Percentiles rank a stretch among this genome's conserved stretches.
Evolutionary conservation across 768 basidiomycete genomes (phyloP).

Genomic region (Baorangia bicolor): DNA sequence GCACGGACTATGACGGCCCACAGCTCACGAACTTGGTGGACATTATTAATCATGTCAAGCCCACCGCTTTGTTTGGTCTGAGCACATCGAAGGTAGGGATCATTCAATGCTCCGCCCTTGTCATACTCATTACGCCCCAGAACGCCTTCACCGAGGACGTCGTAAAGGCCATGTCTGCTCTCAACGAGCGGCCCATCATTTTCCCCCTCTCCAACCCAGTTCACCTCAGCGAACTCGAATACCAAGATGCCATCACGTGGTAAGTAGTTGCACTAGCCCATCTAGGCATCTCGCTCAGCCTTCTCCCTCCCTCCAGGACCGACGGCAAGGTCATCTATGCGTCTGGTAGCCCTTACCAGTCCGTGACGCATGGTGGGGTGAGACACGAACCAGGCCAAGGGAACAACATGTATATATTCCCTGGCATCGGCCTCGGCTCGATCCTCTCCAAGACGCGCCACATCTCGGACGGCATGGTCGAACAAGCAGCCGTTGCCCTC

Average conservation of each 20-base stretch:
- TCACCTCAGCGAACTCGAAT: slow-evolving; percentile 59
- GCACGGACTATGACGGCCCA: slow-evolving; percentile 65
- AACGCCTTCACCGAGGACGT: slow-evolving; percentile 64
- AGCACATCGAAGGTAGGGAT: slow-evolving; percentile 49
- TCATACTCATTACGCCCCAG: slow-evolving; percentile 15
- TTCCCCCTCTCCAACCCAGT: slow-evolving; percentile 81
- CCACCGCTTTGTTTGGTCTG: slow-evolving; percentile 75
- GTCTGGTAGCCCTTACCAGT: slow-evolving; percentile 67
- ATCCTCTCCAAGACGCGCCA: slow-evolving; percentile 56
- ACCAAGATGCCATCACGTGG: slow-evolving; percentile 59
- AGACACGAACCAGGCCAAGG: slow-evolving; percentile 68
- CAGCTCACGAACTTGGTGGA: slow-evolving; percentile 59
- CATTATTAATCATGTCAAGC: slow-evolving; percentile 69
- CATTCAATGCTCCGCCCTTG: not conserved
- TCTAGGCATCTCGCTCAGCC: not conserved
- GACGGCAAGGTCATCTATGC: slow-evolving; percentile 69
- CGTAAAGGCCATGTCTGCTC: slow-evolving; percentile 58
- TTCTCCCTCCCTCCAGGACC: slow-evolving; percentile 42
- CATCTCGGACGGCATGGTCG: slow-evolving; percentile 69
- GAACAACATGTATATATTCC: slow-evolving; percentile 78
- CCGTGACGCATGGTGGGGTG: slow-evolving; percentile 47
- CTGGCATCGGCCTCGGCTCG: slow-evolving; percentile 59
- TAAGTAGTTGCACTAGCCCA: slow-evolving; percentile 20
- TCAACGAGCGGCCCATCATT: slow-evolving; percentile 73
- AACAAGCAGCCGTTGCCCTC: slow-evolving; percentile 62